Conservation (phyloP, 345 rosid genomes). For the Salix brachista region DNA sequence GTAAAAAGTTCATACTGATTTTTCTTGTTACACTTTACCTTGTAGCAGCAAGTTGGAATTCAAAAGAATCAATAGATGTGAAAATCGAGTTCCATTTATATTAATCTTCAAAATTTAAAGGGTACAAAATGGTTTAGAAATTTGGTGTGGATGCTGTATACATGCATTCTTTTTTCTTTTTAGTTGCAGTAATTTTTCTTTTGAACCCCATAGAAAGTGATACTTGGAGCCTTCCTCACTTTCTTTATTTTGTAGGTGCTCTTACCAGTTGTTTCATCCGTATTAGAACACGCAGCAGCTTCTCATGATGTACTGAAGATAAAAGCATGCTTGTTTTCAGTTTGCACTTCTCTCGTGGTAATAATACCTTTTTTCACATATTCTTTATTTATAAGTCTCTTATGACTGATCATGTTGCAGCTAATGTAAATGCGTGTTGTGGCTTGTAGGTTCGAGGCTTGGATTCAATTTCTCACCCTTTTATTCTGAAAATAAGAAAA, state of each 20-base stretch:
- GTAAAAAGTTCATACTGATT: not conserved
- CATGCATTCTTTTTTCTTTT: not conserved
- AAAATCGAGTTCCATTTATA: not conserved
- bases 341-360: slow-evolving; percentile 84
- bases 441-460: slow-evolving; percentile 54
- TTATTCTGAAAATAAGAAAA: slow-evolving; percentile 46
- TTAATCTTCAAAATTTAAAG: not conserved
- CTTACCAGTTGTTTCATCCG: slow-evolving; percentile 50
- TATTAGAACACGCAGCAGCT: slow-evolving; percentile 44
- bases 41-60: not conserved
- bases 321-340: slow-evolving; percentile 75
- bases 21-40: not conserved
- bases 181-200: not conserved
- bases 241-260: slow-evolving; percentile 52
- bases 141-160: not conserved
- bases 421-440: slow-evolving; percentile 18
- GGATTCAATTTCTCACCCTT: slow-evolving; percentile 49
- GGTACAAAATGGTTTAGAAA: not conserved
- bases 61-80: not conserved
- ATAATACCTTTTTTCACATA: slow-evolving; percentile 12
- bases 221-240: slow-evolving; percentile 5
- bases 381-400: slow-evolving; percentile 12
- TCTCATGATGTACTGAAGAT: slow-evolving; percentile 51
- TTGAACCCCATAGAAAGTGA: not conserved
- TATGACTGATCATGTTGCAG: slow-evolving; percentile 3